A percentile compares a stretch with the other conserved stretches of the same genome.
phyloP scores from a whole-genome alignment of 768 basidiomycete genomes.

The Boletus eberwhitei region DNA sequence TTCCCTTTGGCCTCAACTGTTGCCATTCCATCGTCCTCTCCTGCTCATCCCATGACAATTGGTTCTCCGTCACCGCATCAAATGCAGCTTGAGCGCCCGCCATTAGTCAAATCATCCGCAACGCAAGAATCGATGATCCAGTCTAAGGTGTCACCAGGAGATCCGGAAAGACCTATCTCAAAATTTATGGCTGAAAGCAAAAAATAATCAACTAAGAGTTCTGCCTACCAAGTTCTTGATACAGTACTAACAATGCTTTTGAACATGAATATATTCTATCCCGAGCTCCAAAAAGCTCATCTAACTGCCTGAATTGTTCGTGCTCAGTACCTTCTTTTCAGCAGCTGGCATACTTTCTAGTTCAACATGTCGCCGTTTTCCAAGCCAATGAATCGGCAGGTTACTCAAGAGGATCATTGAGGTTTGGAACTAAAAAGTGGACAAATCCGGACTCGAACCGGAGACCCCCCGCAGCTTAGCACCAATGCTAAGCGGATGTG shows the following conservation, averaged over 20 bases:
- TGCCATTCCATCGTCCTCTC: conserved; percentile 1
- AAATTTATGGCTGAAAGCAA: conserved; percentile 35
- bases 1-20: conserved; percentile 11
- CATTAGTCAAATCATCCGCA: conserved; percentile 11
- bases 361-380: not conserved
- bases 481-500: conserved; percentile 39
- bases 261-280: not conserved
- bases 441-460: conserved; percentile 41
- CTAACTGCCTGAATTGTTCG: not conserved
- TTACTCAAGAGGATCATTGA: too few species aligned
- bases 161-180: conserved; percentile 21
- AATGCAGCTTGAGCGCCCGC: conserved; percentile 22
- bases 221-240: not conserved
- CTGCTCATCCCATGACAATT: conserved; percentile 5
- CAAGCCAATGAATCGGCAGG: not conserved
- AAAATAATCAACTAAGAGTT: not conserved
- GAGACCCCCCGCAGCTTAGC: conserved; percentile 37
- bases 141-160: not conserved
- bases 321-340: not conserved
- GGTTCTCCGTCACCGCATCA: conserved; percentile 18
- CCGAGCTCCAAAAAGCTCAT: not conserved
- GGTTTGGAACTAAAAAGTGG: conserved; percentile 21
- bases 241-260: not conserved
- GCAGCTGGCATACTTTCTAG: not conserved
- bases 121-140: conserved; percentile 11